Conservation (phyloP, 495 filamentous ascomycete genomes). For the Pyronema omphalodes region DNA sequence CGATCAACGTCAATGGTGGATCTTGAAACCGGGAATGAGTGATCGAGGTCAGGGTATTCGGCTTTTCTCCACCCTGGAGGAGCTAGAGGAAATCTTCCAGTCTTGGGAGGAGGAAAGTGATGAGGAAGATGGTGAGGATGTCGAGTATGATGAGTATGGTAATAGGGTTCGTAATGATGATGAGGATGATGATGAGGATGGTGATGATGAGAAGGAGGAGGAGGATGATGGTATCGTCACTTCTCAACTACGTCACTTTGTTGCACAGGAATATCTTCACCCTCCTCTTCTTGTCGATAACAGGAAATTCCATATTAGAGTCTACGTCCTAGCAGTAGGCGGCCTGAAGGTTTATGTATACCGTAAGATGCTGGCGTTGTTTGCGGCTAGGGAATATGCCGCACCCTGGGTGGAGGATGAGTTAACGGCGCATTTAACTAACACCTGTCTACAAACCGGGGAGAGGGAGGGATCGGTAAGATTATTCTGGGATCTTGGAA, state of each 20-base stretch:
- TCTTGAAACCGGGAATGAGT: constrained; percentile 92
- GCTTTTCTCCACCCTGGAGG: constrained; percentile 64
- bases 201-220: constrained; percentile 5
- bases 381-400: constrained; percentile 53
- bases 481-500: constrained; percentile 50
- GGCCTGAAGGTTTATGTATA: constrained; percentile 71
- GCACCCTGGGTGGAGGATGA: constrained; percentile 33
- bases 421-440: constrained; percentile 66
- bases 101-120: constrained; percentile 54
- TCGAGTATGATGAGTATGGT: constrained; percentile 1
- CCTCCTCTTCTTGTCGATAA: constrained; percentile 61
- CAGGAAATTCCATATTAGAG: constrained; percentile 86
- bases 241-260: constrained; percentile 85
- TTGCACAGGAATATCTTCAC: constrained; percentile 89
- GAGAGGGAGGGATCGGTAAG: constrained; percentile 42
- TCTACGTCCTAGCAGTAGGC: constrained; percentile 70
- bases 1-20: constrained; percentile 76
- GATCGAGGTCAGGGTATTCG: constrained; percentile 85
- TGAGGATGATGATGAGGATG: constrained; percentile 12
- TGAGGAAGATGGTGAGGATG: constrained; percentile 41
- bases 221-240: constrained; percentile 38
- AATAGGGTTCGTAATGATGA: too few species aligned
- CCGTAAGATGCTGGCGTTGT: constrained; percentile 76
- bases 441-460: constrained; percentile 69
- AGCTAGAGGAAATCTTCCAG: constrained; percentile 70